These are phyloP conservation scores for Lasiodiplodia hormozganensis DNA, from an alignment of 2,329 filamentous ascomycete genomes.

Conservation along the genomic window DNA sequence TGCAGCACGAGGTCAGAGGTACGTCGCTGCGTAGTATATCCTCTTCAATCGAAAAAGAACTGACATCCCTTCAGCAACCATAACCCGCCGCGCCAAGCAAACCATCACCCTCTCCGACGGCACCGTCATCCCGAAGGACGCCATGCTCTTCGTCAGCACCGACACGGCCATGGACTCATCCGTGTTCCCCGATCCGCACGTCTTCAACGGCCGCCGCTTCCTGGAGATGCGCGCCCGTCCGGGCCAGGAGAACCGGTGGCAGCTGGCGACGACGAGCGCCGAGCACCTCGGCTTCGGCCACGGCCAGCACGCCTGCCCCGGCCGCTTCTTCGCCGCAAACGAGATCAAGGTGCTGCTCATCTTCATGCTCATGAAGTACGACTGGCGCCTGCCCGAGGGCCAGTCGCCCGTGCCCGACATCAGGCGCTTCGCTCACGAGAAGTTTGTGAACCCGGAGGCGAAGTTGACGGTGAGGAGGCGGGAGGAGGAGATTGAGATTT, in stretches of 20 bases:
- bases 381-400: not conserved
- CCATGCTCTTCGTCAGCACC: not conserved
- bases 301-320: conserved; percentile 42
- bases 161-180: not conserved
- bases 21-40: too few species aligned
- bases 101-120: conserved; percentile 11
- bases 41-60: too few species aligned
- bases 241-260: conserved; percentile 32
- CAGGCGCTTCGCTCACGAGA: not conserved
- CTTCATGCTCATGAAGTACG: conserved; percentile 8
- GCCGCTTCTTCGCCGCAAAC: conserved; percentile 42
- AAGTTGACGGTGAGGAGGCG: not conserved
- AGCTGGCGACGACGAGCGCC: conserved; percentile 23
- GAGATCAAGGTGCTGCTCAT: conserved; percentile 45
- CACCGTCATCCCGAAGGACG: not conserved
- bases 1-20: not conserved
- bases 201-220: conserved; percentile 13
- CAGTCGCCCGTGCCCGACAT: not conserved
- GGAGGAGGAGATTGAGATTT: conserved; percentile 5
- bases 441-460: not conserved
- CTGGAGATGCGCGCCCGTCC: conserved; percentile 31
- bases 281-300: conserved; percentile 38
- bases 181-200: not conserved
- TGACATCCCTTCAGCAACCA: not conserved
- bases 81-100: not conserved